phyloP scores from a whole-genome alignment of 2,329 filamentous ascomycete species.

The Onygena corvina region DNA sequence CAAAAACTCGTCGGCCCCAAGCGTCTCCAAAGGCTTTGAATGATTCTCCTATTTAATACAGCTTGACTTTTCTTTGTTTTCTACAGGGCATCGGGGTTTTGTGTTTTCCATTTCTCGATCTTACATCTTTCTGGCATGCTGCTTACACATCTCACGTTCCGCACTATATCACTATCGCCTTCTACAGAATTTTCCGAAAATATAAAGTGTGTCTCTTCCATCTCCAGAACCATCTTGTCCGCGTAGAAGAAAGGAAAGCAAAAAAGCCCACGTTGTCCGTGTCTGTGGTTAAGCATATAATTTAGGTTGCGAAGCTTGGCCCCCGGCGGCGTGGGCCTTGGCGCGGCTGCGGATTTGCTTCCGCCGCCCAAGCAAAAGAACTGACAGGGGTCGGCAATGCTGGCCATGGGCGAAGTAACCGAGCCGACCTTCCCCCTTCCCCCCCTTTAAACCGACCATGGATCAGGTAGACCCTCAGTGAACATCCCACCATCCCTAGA shows the following conservation, averaged over 20 bases:
- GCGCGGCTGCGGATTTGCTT: not conserved
- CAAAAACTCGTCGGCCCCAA: not conserved
- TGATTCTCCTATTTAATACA: not conserved
- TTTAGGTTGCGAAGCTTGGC: not conserved
- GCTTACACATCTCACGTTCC: too few species aligned
- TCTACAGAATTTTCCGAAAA: not conserved
- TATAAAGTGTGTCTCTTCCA: not conserved
- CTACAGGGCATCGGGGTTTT: too few species aligned
- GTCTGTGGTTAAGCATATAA: constrained; percentile 2
- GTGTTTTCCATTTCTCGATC: not conserved
- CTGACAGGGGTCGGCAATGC: not conserved
- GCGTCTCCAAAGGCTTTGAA: not conserved
- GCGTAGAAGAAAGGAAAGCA: not conserved
- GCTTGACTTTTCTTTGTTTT: not conserved
- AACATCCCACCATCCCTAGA: too few species aligned
- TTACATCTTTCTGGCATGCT: not conserved
- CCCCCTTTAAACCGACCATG: too few species aligned
- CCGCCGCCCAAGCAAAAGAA: too few species aligned
- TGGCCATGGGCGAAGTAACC: not conserved
- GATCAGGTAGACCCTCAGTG: not conserved
- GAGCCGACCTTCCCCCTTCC: not conserved
- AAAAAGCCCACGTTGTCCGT: not conserved
- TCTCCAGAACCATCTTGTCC: not conserved
- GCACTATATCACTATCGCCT: not conserved
- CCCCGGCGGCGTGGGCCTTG: not conserved